phyloP scores from a whole-genome alignment of 768 basidiomycete species.

The Hypsizygus marmoreus region DNA sequence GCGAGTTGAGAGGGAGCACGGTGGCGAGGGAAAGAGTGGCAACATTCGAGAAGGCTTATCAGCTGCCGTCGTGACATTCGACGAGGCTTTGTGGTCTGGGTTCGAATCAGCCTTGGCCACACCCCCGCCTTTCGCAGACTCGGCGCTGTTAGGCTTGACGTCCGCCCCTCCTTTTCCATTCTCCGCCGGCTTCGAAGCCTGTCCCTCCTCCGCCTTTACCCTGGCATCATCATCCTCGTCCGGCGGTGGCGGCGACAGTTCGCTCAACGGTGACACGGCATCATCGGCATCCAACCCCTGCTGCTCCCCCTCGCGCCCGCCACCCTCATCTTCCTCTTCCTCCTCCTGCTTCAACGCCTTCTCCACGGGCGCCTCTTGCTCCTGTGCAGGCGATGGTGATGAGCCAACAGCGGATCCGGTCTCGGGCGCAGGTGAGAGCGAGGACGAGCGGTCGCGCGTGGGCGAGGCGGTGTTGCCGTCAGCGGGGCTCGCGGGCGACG shows the following conservation, averaged over 20 bases:
- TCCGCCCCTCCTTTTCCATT: not conserved
- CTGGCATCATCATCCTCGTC: conserved; percentile 26
- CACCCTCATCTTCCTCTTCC: conserved; percentile 9
- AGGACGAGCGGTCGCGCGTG: conserved; percentile 50
- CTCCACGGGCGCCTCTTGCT: conserved; percentile 33
- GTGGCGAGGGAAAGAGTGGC: too few species aligned
- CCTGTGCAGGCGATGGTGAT: conserved; percentile 27
- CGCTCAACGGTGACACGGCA: conserved; percentile 71
- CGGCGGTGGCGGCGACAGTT: conserved; percentile 67
- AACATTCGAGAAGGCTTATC: too few species aligned
- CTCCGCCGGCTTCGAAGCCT: conserved; percentile 9
- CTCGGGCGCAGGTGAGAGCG: conserved; percentile 58
- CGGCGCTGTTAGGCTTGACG: not conserved
- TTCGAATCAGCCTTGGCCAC: not conserved
- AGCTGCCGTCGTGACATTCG: not conserved
- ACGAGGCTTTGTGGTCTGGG: not conserved
- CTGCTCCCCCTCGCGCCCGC: conserved; percentile 1
- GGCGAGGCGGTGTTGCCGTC: conserved; percentile 30
- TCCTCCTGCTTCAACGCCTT: conserved; percentile 28
- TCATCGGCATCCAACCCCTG: conserved; percentile 27
- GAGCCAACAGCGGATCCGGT: conserved; percentile 37
- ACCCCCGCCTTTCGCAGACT: not conserved
- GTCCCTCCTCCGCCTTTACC: conserved; percentile 20
- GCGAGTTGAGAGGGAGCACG: too few species aligned
- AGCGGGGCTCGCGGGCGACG: conserved; percentile 22